phyloP scores from a whole-genome alignment of 352 stramenopile genomes.

The Pythium periplocum region DNA sequence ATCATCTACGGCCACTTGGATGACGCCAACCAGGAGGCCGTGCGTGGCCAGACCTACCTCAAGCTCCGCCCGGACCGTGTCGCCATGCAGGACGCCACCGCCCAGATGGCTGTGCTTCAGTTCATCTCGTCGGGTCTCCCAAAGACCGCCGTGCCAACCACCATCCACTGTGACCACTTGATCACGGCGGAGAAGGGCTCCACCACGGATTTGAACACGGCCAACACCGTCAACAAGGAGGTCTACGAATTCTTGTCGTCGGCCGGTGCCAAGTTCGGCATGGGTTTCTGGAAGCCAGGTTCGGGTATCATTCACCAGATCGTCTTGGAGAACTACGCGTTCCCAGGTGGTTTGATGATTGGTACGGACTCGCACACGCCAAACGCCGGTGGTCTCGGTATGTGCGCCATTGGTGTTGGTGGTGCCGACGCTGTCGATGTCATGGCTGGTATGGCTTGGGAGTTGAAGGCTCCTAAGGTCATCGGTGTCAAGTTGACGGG shows the following conservation, averaged over 20 bases:
- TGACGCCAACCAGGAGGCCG: conserved; percentile 72
- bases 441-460: conserved; percentile 93
- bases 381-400: conserved; percentile 90
- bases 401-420: conserved; percentile 92
- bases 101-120: conserved; percentile 93
- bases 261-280: conserved; percentile 90
- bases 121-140: conserved; percentile 93
- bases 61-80: conserved; percentile 91
- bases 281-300: conserved; percentile 93
- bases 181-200: conserved; percentile 93
- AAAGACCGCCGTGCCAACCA: conserved; percentile 90
- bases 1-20: conserved; percentile 95
- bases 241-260: conserved; percentile 93
- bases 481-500: conserved; percentile 93
- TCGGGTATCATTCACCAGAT: conserved; percentile 95
- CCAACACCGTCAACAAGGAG: conserved; percentile 89
- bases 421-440: conserved; percentile 91
- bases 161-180: conserved; percentile 94
- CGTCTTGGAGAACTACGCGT: conserved; percentile 93
- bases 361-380: conserved; percentile 93
- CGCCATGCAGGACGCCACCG: conserved; percentile 93
- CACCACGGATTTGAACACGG: conserved; percentile 78
- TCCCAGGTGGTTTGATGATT: conserved; percentile 93
- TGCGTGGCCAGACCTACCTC: conserved; percentile 89
- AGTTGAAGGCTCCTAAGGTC: conserved; percentile 94